phyloP scores from a whole-genome alignment of 768 basidiomycete genomes.

The Mycena crocata region DNA sequence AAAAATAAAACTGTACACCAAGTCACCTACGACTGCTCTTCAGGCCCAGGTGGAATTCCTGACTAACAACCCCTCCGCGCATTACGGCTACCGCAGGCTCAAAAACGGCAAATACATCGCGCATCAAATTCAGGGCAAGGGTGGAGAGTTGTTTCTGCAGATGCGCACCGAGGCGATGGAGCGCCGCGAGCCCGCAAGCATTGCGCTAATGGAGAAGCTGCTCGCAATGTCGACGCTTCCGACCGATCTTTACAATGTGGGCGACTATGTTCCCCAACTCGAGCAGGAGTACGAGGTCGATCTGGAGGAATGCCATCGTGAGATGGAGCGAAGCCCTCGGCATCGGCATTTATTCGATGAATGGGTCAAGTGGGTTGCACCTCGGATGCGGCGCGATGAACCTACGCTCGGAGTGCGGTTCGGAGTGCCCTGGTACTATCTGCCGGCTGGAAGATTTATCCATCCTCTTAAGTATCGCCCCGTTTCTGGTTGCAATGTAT shows the following conservation, averaged over 20 bases:
- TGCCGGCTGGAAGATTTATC: not conserved
- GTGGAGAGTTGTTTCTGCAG: slow-evolving; percentile 11
- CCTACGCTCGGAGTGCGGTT: not conserved
- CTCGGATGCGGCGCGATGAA: not conserved
- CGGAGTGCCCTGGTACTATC: slow-evolving; percentile 12
- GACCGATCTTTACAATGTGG: not conserved
- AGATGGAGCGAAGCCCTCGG: not conserved
- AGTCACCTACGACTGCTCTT: not conserved
- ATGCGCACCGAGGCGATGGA: slow-evolving; percentile 18
- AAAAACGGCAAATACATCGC: slow-evolving; percentile 14
- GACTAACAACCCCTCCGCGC: not conserved
- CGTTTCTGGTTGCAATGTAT: too few species aligned
- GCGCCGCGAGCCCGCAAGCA: slow-evolving; percentile 2
- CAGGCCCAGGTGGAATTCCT: slow-evolving; percentile 14
- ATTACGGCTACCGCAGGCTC: slow-evolving; percentile 1
- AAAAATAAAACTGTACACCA: not conserved
- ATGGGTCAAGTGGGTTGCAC: not conserved
- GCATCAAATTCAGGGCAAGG: slow-evolving; percentile 6
- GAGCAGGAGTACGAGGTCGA: slow-evolving; percentile 18
- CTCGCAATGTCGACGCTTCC: not conserved
- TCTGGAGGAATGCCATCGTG: slow-evolving; percentile 5
- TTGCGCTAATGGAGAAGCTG: slow-evolving; percentile 18
- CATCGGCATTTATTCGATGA: not conserved
- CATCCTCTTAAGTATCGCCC: not conserved
- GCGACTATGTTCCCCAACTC: slow-evolving; percentile 10